Conservation (phyloP, 768 basidiomycete species). For the Sporobolomyces phaffii region DNA sequence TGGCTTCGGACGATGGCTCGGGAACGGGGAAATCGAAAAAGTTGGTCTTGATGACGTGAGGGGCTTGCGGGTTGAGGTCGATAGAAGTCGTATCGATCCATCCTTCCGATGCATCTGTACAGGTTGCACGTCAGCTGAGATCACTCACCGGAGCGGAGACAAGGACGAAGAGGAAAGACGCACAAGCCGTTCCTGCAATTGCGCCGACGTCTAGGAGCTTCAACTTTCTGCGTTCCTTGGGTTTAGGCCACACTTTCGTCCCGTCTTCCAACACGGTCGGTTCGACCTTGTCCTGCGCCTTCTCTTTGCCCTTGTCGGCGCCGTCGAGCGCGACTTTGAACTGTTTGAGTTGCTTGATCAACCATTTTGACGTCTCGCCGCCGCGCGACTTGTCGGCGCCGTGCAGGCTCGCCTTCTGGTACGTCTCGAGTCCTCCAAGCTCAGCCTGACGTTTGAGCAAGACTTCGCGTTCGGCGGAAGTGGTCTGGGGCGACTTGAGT, state of each 20-base stretch:
- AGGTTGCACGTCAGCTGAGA: too few relatives aligned
- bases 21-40: slow-evolving; percentile 41
- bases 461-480: slow-evolving; percentile 23
- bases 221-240: slow-evolving; percentile 20
- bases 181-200: slow-evolving; percentile 36
- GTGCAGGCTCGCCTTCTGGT: slow-evolving; percentile 38
- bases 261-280: slow-evolving; percentile 29
- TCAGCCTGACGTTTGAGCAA: slow-evolving; percentile 24
- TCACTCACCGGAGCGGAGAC: too few relatives aligned
- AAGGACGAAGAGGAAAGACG: not conserved
- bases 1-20: not conserved
- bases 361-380: slow-evolving; percentile 40
- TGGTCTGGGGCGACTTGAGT: slow-evolving; percentile 21
- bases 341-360: slow-evolving; percentile 34
- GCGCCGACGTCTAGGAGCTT: slow-evolving; percentile 36
- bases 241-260: slow-evolving; percentile 30
- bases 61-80: slow-evolving; percentile 41
- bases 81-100: slow-evolving; percentile 41
- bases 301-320: slow-evolving; percentile 10
- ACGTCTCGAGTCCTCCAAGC: slow-evolving; percentile 39
- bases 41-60: slow-evolving; percentile 38
- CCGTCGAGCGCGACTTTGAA: slow-evolving; percentile 30
- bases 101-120: slow-evolving; percentile 12
- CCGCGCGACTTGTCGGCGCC: slow-evolving; percentile 37
- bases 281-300: slow-evolving; percentile 16